These are phyloP conservation scores for Coccomyxa sp. DNA, from an alignment of 139 green algal species.

Conservation along the genomic window DNA sequence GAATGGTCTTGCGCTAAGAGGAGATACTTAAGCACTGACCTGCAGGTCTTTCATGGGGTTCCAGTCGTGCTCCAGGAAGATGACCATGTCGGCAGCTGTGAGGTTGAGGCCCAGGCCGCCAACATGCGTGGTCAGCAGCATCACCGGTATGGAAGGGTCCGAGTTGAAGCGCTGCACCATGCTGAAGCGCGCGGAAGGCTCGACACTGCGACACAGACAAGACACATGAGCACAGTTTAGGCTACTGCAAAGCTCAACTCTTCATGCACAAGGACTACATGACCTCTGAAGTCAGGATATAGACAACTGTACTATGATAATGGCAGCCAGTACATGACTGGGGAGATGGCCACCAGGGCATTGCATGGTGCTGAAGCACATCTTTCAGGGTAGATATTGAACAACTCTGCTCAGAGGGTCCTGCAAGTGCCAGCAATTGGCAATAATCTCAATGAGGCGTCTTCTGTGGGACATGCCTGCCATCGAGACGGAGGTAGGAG, in stretches of 20 bases:
- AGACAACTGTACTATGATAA: not conserved
- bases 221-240: too few relatives aligned
- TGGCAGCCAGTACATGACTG: not conserved
- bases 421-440: too few relatives aligned
- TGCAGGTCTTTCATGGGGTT: slow-evolving; percentile 98
- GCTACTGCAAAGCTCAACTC: too few relatives aligned
- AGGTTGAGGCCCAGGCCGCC: slow-evolving; percentile 96
- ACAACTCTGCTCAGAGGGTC: too few relatives aligned
- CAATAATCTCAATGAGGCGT: too few relatives aligned
- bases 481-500: slow-evolving; percentile 87
- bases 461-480: slow-evolving; percentile 33
- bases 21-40: slow-evolving; percentile 29
- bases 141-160: slow-evolving; percentile 95
- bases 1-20: too few relatives aligned
- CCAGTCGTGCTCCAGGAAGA: slow-evolving; percentile 99
- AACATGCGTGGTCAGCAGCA: slow-evolving; percentile 94
- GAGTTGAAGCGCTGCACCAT: slow-evolving; percentile 89
- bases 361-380: too few relatives aligned
- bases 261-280: not conserved
- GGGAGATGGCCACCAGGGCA: too few relatives aligned
- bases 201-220: slow-evolving; percentile 38
- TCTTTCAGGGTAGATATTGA: too few relatives aligned
- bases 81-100: slow-evolving; percentile 92
- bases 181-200: slow-evolving; percentile 67
- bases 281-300: not conserved